Conservation (phyloP, 495 filamentous ascomycete species). For the Lepraria neglecta region DNA sequence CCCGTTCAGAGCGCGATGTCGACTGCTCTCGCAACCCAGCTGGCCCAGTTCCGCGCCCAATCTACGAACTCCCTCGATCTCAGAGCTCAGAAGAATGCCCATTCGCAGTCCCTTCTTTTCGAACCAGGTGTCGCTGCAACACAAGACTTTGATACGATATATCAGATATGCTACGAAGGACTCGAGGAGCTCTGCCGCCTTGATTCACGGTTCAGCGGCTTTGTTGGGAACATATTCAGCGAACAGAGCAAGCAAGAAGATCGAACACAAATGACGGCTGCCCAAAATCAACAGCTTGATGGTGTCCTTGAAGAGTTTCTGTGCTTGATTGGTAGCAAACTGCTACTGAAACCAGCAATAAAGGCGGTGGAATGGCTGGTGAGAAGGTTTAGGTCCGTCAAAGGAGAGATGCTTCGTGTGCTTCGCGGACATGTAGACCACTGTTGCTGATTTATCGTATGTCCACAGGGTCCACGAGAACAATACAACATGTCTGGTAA, state of each 20-base stretch:
- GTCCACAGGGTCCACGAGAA: slow-evolving; percentile 74
- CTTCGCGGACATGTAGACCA: background rate
- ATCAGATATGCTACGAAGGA: slow-evolving; percentile 75
- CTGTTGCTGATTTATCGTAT: slow-evolving; percentile 32
- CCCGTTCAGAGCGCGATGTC: slow-evolving; percentile 47
- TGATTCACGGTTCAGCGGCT: slow-evolving; percentile 66
- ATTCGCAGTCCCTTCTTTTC: slow-evolving; percentile 89
- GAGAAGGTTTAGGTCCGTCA: slow-evolving; percentile 72
- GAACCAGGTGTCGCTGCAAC: slow-evolving; percentile 70
- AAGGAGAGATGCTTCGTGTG: background rate
- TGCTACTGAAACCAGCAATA: slow-evolving; percentile 76
- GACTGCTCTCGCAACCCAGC: slow-evolving; percentile 69
- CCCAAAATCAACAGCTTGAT: slow-evolving; percentile 77
- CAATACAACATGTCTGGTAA: slow-evolving; percentile 70
- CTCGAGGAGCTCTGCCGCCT: slow-evolving; percentile 84
- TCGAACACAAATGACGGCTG: slow-evolving; percentile 69
- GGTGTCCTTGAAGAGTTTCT: slow-evolving; percentile 72
- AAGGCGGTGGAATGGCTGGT: slow-evolving; percentile 94
- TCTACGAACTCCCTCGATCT: slow-evolving; percentile 77
- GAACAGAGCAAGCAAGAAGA: slow-evolving; percentile 85
- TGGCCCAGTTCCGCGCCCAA: slow-evolving; percentile 71
- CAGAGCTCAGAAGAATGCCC: slow-evolving; percentile 78
- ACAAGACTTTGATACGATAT: slow-evolving; percentile 85
- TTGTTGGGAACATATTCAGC: slow-evolving; percentile 71
- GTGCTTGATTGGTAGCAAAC: slow-evolving; percentile 61